These are phyloP conservation scores for Xylaria palmicola DNA, from an alignment of 495 filamentous ascomycete genomes.

Conservation along the genomic window DNA sequence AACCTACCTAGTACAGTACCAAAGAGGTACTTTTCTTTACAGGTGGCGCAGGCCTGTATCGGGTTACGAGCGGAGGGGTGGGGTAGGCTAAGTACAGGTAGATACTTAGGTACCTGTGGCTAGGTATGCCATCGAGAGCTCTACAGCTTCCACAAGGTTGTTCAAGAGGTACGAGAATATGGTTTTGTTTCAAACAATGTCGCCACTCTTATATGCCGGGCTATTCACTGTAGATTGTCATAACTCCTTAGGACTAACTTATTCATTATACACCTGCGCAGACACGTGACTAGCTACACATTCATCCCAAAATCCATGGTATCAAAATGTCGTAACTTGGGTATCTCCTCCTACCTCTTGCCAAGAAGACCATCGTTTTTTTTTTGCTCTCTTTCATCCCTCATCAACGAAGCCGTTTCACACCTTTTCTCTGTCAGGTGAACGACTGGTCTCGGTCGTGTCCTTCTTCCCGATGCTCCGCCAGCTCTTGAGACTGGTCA, in stretches of 20 bases:
- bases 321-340: not conserved
- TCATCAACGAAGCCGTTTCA: slow-evolving; percentile 4
- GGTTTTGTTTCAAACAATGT: too few relatives aligned
- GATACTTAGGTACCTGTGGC: too few relatives aligned
- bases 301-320: not conserved
- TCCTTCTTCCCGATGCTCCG: slow-evolving; percentile 31
- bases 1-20: not conserved
- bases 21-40: too few relatives aligned
- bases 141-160: too few relatives aligned
- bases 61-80: too few relatives aligned
- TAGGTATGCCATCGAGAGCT: too few relatives aligned
- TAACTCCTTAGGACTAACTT: not conserved
- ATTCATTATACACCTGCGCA: not conserved
- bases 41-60: too few relatives aligned
- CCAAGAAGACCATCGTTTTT: not conserved
- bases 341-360: not conserved
- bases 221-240: too few relatives aligned
- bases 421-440: slow-evolving; percentile 19
- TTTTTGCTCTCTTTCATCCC: not conserved
- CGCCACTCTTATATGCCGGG: not conserved
- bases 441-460: slow-evolving; percentile 27
- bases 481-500: slow-evolving; percentile 45
- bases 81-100: too few relatives aligned
- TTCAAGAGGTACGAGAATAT: too few relatives aligned
- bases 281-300: not conserved